These are phyloP conservation scores for Triangularia setosa DNA, from an alignment of 2,329 filamentous ascomycete species.

Conservation along the genomic window DNA sequence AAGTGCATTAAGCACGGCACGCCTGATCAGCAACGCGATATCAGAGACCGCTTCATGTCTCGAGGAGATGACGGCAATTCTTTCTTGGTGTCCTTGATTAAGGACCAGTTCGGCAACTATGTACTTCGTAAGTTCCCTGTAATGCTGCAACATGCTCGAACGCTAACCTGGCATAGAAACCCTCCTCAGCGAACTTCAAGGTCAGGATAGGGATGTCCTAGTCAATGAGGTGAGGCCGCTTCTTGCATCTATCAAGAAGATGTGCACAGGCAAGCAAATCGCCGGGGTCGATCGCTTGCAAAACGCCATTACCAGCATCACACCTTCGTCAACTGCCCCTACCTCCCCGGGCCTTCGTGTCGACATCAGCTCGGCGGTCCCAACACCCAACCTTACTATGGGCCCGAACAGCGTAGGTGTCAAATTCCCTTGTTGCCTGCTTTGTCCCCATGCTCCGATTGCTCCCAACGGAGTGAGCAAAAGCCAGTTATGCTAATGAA, in stretches of 20 bases:
- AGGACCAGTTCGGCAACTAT: conserved; percentile 92
- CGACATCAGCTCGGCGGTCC: conserved; percentile 50
- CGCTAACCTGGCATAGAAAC: conserved; percentile 59
- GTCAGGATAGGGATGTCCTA: conserved; percentile 55
- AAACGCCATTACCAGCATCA: conserved; percentile 24
- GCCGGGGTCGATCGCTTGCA: conserved; percentile 59
- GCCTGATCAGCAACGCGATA: conserved; percentile 63
- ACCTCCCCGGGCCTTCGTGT: conserved; percentile 40
- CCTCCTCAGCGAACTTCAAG: conserved; percentile 62
- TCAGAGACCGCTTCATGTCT: conserved; percentile 61
- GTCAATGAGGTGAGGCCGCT: conserved; percentile 61
- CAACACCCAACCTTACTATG: conserved; percentile 64
- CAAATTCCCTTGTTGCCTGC: too few relatives aligned
- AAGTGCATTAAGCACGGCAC: conserved; percentile 76
- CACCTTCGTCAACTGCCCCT: conserved; percentile 26
- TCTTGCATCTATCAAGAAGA: conserved; percentile 59
- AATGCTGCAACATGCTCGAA: background rate
- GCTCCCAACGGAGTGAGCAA: too few relatives aligned
- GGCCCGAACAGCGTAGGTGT: conserved; percentile 67
- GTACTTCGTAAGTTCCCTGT: conserved; percentile 73
- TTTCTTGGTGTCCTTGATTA: conserved; percentile 73
- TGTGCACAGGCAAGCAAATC: conserved; percentile 63
- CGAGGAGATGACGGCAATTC: conserved; percentile 61
- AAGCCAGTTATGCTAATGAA: too few relatives aligned
- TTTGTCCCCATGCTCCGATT: too few relatives aligned